Conservation (phyloP, 352 stramenopile species). For the Globisporangium sylvaticum region DNA sequence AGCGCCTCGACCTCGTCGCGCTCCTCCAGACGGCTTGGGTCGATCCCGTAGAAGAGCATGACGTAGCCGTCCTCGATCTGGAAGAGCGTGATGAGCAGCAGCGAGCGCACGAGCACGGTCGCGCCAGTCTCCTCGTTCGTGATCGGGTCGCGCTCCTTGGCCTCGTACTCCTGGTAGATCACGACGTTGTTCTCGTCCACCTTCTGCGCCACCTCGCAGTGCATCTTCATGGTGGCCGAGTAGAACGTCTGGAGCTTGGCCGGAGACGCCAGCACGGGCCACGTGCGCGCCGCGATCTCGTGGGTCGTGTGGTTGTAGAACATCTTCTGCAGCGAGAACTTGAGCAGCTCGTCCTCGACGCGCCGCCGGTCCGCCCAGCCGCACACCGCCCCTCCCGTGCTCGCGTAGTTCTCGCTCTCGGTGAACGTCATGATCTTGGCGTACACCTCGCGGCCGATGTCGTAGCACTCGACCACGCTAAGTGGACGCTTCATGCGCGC, state of each 20-base stretch:
- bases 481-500: constrained; percentile 23
- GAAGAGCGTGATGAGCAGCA: constrained; percentile 37
- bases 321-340: constrained; percentile 28
- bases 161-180: constrained; percentile 36
- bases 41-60: constrained; percentile 35
- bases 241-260: constrained; percentile 23
- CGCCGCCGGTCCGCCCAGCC: constrained; percentile 30
- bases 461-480: constrained; percentile 26
- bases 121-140: constrained; percentile 18
- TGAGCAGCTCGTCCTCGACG: constrained; percentile 29
- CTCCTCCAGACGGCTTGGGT: constrained; percentile 20
- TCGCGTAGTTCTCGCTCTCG: constrained; percentile 19
- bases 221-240: constrained; percentile 31
- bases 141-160: constrained; percentile 15
- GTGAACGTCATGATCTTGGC: constrained; percentile 23
- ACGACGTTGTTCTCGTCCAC: constrained; percentile 36
- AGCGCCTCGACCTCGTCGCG: constrained; percentile 19
- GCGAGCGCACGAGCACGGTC: constrained; percentile 21
- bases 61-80: constrained; percentile 28
- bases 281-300: constrained; percentile 19
- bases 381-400: constrained; percentile 22
- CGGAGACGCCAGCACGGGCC: constrained; percentile 23
- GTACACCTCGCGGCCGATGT: constrained; percentile 26
- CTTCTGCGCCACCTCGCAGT: constrained; percentile 24
- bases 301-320: constrained; percentile 18